phyloP scores from a whole-genome alignment of 306 rosid genomes.

The Vigna unguiculata region DNA sequence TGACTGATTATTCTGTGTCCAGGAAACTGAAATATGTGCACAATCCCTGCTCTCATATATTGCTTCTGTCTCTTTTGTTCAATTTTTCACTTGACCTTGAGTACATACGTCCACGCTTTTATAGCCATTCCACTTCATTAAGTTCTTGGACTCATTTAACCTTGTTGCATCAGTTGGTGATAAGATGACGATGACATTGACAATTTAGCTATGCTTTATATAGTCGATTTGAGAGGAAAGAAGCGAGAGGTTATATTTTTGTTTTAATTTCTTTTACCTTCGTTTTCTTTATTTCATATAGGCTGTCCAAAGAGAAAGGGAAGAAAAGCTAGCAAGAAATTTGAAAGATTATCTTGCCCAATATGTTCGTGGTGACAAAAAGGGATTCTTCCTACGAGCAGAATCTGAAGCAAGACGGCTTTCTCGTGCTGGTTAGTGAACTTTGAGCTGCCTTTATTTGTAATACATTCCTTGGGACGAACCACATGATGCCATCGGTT shows the following conservation, averaged over 20 bases:
- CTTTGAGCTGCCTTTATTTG: slow-evolving; percentile 12
- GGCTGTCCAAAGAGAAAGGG: slow-evolving; percentile 92
- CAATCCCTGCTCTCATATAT: neutral
- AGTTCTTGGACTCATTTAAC: neutral
- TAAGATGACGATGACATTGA: neutral
- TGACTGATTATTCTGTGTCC: neutral
- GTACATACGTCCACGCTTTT: neutral
- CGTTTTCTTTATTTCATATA: slow-evolving; percentile 44
- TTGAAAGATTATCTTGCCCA: slow-evolving; percentile 69
- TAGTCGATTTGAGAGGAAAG: neutral
- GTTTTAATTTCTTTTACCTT: neutral
- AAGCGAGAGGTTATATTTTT: neutral
- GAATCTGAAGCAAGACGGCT: slow-evolving; percentile 89
- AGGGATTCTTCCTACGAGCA: slow-evolving; percentile 70
- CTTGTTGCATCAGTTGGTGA: neutral
- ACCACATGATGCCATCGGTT: neutral
- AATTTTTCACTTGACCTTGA: neutral
- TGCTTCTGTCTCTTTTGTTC: neutral
- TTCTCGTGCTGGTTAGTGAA: slow-evolving; percentile 72
- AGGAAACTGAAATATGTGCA: neutral
- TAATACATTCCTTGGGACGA: neutral
- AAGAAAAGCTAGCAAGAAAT: slow-evolving; percentile 76
- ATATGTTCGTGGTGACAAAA: slow-evolving; percentile 77
- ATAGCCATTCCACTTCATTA: neutral
- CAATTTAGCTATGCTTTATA: neutral